Evolutionary conservation across 2,329 filamentous ascomycete genomes (phyloP), one percentile per base, ranked within the genome.

Genomic region (Trichoderma sp.): DNA sequence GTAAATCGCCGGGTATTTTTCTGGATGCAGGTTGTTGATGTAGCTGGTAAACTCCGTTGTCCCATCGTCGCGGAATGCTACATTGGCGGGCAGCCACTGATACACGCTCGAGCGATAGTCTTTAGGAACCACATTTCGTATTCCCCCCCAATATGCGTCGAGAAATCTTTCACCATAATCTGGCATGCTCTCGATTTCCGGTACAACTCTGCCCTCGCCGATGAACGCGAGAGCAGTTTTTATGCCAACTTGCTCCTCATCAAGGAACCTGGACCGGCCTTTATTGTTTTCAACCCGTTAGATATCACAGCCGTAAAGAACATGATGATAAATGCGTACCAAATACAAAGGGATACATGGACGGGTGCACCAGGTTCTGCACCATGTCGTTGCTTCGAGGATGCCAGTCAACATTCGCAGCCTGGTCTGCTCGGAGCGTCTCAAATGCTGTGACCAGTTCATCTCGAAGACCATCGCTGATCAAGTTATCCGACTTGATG

Each of bases 311-410:
- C 2, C 8, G 21, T 24, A 6, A 10, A 3, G 0, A 5, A 2
- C 7, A 28, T 14, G 7, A 16, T 2, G 1, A 18, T 6, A 10
- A n/a, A 1, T 14, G 30, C 65, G 5, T 69, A 61, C 71, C 68
- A 11, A 59, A 72, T 11, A 72, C 59, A 13, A 72, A 68, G 0
- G 70, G 71, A n/a, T 71, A 70, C 66, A 72, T 69, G 3, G 46
- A 49, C 11, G 51, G 61, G 13, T 65, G 61, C 16, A 56, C 24
- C 7, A 65, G 52, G 4, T 65, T 56, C n/a, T 86, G 81, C 5
- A 90, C 86, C 71, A 81, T 82, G 1, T 80, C 75, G 32, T 86
- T 76, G 0, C 84, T 86, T 5, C 81, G 78, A 0, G 87, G 87
- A 76, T 90, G 85, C 81, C 83, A 90, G 73, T 89, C 87, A 11